Percentiles rank a stretch among this genome's conserved stretches.
Conservation (phyloP, 1,284 basidiomycete genomes). For the Hymenochaete sp. region DNA sequence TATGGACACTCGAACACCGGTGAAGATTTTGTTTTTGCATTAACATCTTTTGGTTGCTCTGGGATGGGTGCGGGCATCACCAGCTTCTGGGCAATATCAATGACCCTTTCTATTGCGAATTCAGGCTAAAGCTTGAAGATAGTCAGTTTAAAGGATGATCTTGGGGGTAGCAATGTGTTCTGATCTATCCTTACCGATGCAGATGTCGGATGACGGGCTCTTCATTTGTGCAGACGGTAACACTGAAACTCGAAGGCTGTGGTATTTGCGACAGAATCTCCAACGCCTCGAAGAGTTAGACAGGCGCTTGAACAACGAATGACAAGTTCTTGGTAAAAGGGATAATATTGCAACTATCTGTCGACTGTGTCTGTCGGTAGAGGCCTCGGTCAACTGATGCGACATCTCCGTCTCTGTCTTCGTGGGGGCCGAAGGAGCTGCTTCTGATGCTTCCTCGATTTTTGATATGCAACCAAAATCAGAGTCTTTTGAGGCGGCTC, state of each 20-base stretch:
- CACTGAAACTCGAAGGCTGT: constrained; percentile 26
- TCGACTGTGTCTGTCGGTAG: too few species aligned
- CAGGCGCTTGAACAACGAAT: constrained; percentile 31
- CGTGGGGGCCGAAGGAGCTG: constrained; percentile 27
- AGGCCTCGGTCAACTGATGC: constrained; percentile 37
- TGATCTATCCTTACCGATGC: constrained; percentile 21
- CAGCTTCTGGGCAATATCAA: constrained; percentile 18
- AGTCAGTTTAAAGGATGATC: constrained; percentile 18
- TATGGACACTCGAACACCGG: constrained; percentile 21
- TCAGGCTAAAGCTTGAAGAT: constrained; percentile 19
- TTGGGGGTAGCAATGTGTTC: constrained; percentile 23
- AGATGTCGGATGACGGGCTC: constrained; percentile 21
- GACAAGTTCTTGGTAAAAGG: constrained; percentile 24
- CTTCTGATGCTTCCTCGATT: constrained; percentile 32
- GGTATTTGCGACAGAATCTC: constrained; percentile 25
- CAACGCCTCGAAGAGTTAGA: constrained; percentile 17
- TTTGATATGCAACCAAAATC: constrained; percentile 51
- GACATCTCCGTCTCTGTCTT: constrained; percentile 31
- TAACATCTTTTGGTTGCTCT: constrained; percentile 12
- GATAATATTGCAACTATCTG: too few species aligned
- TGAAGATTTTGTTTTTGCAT: constrained; percentile 20
- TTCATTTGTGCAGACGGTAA: neutral
- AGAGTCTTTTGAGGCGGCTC: constrained; percentile 36
- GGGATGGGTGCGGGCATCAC: constrained; percentile 18
- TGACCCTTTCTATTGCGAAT: constrained; percentile 33